Base-by-base conservation (phyloP, 2,329 filamentous ascomycete species). In the Pseudopithomyces maydicus region DNA sequence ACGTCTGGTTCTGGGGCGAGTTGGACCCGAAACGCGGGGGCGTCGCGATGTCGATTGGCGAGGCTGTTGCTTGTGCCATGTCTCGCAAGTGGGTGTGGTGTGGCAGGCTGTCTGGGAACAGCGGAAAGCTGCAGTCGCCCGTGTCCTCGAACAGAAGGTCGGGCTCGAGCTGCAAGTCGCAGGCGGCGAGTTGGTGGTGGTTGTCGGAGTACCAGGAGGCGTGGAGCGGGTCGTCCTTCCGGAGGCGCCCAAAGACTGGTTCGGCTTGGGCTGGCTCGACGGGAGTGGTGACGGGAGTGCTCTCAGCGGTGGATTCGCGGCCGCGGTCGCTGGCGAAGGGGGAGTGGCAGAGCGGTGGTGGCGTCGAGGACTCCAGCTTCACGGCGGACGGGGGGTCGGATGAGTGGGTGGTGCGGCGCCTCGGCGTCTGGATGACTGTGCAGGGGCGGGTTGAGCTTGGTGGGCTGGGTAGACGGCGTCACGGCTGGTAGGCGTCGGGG, bases 1-100 rank as follows among this genome's bases (percentile, higher is more conserved):
- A 88, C 12, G 84, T 83, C 73, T 87, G 85, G 69, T 83, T 84
- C 58, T 84, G 83, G 49, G 85, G 85, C 32, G 84, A 86, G 62
- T 84, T 80, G 52, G 84, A 85, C 62, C 81, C 81, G 79, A 81
- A 80, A 67, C 80, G 82, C 70, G 69, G 78, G 58, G 79, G 75
- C 56, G 81, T 79, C 67, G 83, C 77, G 68, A 88, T 87, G 71
- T 88, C 83, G 72, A 88, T 85, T 44, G 86, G 85, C 57, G 80
- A 78, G 59, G 83, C 81, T 53, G 83, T 80, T 53, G 79, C 73
- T 62, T 79, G 79, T 58, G 81, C 81, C 83, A 86, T 86, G 65
- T 70, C 78, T 74, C 61, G 63, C 61, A 66, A 51, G 41, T 57
- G 55, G 52, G 47, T 57, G 59, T 59, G 68, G 17, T 72, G 64